Conservation (phyloP, 768 basidiomycete species). For the Leccinum ochraceum region DNA sequence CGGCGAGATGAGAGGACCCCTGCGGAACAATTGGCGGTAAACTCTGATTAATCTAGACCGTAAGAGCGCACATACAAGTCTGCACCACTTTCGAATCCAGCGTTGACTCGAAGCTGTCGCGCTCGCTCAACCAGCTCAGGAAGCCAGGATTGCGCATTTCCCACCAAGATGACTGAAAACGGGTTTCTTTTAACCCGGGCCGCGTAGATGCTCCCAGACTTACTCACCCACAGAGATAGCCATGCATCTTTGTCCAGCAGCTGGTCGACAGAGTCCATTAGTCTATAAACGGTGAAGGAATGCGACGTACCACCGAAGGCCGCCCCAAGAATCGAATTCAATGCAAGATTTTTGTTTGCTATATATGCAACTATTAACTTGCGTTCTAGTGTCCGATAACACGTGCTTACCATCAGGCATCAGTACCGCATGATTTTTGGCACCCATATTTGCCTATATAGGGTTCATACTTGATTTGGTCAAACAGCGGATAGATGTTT, state of each 20-base stretch:
- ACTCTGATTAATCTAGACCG: neutral
- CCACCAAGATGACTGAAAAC: constrained; percentile 72
- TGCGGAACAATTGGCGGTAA: constrained; percentile 26
- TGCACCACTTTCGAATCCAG: constrained; percentile 85
- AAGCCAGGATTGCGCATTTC: constrained; percentile 76
- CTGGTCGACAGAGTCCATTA: constrained; percentile 41
- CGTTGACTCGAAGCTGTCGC: constrained; percentile 75
- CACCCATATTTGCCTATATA: constrained; percentile 77
- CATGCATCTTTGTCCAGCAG: constrained; percentile 98
- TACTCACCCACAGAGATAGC: constrained; percentile 84
- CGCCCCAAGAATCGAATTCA: constrained; percentile 92
- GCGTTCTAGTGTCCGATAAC: neutral
- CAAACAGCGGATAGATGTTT: constrained; percentile 7
- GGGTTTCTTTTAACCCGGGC: neutral
- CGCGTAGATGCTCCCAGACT: neutral
- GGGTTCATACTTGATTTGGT: neutral
- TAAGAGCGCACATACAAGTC: constrained; percentile 59
- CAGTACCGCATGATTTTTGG: constrained; percentile 92
- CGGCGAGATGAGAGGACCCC: constrained; percentile 82
- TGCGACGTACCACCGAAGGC: constrained; percentile 76
- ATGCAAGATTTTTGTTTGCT: constrained; percentile 90
- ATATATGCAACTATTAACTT: constrained; percentile 4
- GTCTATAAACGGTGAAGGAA: constrained; percentile 21
- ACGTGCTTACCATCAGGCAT: constrained; percentile 83
- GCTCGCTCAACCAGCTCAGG: constrained; percentile 85